Evolutionary conservation across 345 rosid species (phyloP), one percentile per base, ranked within the genome.

Genomic region (Physaria fendleri): DNA sequence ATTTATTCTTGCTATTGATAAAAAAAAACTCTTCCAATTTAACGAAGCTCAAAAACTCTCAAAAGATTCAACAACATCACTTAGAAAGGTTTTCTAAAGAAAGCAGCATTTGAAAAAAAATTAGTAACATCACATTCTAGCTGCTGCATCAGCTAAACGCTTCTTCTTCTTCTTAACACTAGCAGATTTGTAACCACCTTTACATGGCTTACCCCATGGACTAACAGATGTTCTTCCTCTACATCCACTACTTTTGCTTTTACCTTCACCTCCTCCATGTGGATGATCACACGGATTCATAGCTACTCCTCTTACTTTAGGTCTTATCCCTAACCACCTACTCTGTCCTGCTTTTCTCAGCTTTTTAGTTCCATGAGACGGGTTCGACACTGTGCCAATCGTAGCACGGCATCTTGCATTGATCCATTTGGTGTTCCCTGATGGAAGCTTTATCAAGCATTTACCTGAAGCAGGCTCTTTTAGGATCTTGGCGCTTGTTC

Each of bases 211-310:
- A 22, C 98, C 98, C 96, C 96, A 91, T 2, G 96, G 95, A 0
- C 82, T 83, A 12, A 55, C 78, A 0, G 97, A 90, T 32, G 78
- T 74, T 53, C 82, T 71, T 34, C 97, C 94, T 27, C 62, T 45
- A 24, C 71, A 67, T 17, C 98, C 85, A 23, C 92, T 82, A 79
- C 98, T 88, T 61, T 88, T 91, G 74, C 95, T 91, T 35, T 79
- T 74, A 38, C 96, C 96, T 70, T 91, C 98, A 64, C 98, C 98
- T 49, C 98, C 96, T 71, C 96, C 95, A n/a, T 85, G 96, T 53
- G 96, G 95, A 75, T 91, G 96, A 70, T 88, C 98, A 10, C 85
- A 71, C 1, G 98, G 96, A 65, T 86, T 86, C 90, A 82, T 88
- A 0, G 93, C 95, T 59, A 82, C 89, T 51, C 96, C 93, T 71